Evolutionary conservation across 768 basidiomycete species (phyloP).

Genomic region (Tylopilus cervinicoccineus): DNA sequence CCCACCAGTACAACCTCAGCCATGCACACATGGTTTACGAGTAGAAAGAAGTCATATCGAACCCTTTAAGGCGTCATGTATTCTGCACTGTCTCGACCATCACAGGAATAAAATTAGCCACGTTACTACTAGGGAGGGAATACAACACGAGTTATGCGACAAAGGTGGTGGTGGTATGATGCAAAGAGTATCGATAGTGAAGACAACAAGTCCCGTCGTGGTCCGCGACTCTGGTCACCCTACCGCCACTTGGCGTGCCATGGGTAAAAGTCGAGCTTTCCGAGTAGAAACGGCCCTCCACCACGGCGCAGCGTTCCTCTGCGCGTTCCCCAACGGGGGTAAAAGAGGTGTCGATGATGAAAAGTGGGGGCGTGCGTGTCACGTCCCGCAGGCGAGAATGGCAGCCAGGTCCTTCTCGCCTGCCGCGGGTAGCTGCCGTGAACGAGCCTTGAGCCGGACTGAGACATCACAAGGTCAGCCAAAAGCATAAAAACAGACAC

Average conservation of each 20-base stretch:
- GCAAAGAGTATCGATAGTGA: constrained; percentile 11
- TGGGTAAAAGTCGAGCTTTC: constrained; percentile 13
- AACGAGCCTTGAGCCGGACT: constrained; percentile 90
- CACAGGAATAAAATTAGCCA: background rate
- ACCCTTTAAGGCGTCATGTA: constrained; percentile 15
- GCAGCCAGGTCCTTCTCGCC: constrained; percentile 81
- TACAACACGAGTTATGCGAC: constrained; percentile 18
- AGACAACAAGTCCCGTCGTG: constrained; percentile 3
- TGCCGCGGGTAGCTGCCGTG: constrained; percentile 79
- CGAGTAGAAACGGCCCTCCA: constrained; percentile 8
- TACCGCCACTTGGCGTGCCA: constrained; percentile 28
- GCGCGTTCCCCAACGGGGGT: constrained; percentile 3
- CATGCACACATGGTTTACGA: constrained; percentile 78
- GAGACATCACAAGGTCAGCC: constrained; percentile 7
- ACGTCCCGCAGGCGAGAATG: constrained; percentile 47
- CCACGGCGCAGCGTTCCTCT: constrained; percentile 1
- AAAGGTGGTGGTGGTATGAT: constrained; percentile 25
- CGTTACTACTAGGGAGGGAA: background rate
- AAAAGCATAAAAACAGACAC: constrained; percentile 4
- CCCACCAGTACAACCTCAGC: constrained; percentile 64
- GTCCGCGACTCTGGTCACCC: constrained; percentile 2
- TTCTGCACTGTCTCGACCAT: constrained; percentile 1
- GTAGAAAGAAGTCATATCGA: constrained; percentile 34
- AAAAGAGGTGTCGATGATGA: constrained; percentile 1
- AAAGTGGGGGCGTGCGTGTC: constrained; percentile 8